Conservation (phyloP, 371 early-diverging fungal species). For the Apophysomyces elegans region DNA sequence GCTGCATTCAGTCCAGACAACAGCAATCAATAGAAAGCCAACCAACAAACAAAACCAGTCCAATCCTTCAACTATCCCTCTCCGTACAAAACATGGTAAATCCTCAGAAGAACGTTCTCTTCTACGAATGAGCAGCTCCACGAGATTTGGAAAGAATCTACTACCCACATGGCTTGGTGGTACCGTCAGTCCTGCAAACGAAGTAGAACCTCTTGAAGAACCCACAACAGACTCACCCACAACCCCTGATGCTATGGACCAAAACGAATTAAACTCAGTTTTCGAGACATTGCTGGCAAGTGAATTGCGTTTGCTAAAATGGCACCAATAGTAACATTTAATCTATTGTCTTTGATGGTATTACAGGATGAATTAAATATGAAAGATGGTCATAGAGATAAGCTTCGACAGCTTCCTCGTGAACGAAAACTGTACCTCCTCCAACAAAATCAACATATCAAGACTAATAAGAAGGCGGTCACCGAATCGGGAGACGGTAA, state of each 20-base stretch:
- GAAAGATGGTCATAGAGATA: slow-evolving; percentile 54
- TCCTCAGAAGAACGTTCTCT: slow-evolving; percentile 18
- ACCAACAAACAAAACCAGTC: slow-evolving; percentile 3
- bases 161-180: slow-evolving; percentile 50
- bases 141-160: slow-evolving; percentile 46
- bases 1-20: slow-evolving; percentile 3
- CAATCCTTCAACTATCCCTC: slow-evolving; percentile 9
- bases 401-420: slow-evolving; percentile 51
- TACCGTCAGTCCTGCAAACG: slow-evolving; percentile 9
- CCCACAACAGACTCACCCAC: slow-evolving; percentile 7
- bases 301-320: slow-evolving; percentile 7
- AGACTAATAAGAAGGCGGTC: slow-evolving; percentile 23
- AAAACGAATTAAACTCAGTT: slow-evolving; percentile 3
- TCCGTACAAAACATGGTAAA: slow-evolving; percentile 5
- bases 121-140: slow-evolving; percentile 36
- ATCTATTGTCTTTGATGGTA: neutral
- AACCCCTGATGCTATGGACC: slow-evolving; percentile 8
- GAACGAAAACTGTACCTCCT: slow-evolving; percentile 56
- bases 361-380: slow-evolving; percentile 62
- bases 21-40: slow-evolving; percentile 2
- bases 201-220: slow-evolving; percentile 5
- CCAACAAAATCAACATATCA: slow-evolving; percentile 55
- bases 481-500: neutral
- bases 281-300: slow-evolving; percentile 23
- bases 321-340: slow-evolving; percentile 4